These are phyloP conservation scores for Parathielavia hyrcaniae DNA, from an alignment of 495 filamentous ascomycete species.

Conservation along the genomic window DNA sequence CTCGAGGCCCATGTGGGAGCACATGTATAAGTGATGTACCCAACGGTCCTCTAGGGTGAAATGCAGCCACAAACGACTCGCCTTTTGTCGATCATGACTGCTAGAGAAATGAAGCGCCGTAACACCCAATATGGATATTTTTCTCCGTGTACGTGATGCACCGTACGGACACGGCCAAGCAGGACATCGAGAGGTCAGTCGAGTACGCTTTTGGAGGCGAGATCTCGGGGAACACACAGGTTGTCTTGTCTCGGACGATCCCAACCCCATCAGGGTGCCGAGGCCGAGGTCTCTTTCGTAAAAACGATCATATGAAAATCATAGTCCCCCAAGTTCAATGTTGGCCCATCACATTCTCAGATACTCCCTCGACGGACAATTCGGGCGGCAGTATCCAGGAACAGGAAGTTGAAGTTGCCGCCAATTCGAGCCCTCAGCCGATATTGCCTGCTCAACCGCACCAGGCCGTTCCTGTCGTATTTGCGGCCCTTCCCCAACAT, in stretches of 20 bases:
- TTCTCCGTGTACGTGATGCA: not conserved
- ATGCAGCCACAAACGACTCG: too few species aligned
- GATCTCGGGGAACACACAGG: not conserved
- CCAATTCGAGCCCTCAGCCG: not conserved
- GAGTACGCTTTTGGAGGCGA: not conserved
- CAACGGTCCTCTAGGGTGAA: too few species aligned
- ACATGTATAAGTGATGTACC: too few species aligned
- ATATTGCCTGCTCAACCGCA: not conserved
- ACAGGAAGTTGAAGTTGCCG: constrained; percentile 1
- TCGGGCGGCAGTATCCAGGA: constrained; percentile 4
- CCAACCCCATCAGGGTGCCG: not conserved
- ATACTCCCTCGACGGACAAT: not conserved
- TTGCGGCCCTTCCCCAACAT: not conserved
- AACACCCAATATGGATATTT: not conserved
- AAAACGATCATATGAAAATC: constrained; percentile 16
- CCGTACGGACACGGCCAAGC: not conserved
- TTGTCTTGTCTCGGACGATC: not conserved
- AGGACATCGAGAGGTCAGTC: not conserved
- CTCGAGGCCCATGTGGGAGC: too few species aligned
- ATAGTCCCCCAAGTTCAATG: constrained; percentile 14
- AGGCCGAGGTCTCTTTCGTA: constrained; percentile 11
- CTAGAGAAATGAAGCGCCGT: not conserved
- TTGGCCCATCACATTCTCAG: not conserved
- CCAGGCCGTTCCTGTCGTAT: not conserved
- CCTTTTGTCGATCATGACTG: too few species aligned